Percentiles rank a stretch among this genome's conserved stretches.
These are phyloP conservation scores for Wickerhamomyces sydowiorum DNA, from an alignment of 805 yeast species.

Conservation along the genomic window DNA sequence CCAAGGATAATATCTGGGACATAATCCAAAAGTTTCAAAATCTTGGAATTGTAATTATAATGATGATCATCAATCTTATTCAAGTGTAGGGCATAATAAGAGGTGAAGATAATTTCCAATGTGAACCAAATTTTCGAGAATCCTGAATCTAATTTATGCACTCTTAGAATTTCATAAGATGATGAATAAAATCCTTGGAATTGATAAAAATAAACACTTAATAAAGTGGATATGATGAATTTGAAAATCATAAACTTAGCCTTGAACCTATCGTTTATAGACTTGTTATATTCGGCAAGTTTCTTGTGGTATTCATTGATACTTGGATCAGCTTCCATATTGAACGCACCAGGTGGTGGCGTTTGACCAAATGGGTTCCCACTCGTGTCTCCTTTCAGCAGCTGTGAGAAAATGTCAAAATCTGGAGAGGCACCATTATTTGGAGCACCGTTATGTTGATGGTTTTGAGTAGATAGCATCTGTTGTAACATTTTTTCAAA, in stretches of 20 bases:
- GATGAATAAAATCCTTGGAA: conserved; percentile 8
- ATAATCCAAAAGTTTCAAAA: conserved; percentile 9
- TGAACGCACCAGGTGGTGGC: not conserved
- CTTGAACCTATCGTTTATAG: conserved; percentile 16
- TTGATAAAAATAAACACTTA: conserved; percentile 5
- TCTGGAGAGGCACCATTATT: conserved; percentile 7
- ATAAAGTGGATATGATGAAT: conserved; percentile 1
- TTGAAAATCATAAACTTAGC: conserved; percentile 16
- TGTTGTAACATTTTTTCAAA: conserved; percentile 18
- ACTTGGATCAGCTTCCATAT: not conserved
- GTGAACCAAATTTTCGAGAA: conserved; percentile 14
- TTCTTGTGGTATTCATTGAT: conserved; percentile 6
- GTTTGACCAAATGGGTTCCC: not conserved
- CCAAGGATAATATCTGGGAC: conserved; percentile 17
- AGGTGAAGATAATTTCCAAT: conserved; percentile 15
- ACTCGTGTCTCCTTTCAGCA: not conserved
- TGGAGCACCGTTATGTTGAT: conserved; percentile 4
- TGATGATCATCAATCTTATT: conserved; percentile 10
- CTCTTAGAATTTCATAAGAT: conserved; percentile 6
- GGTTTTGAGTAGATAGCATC: conserved; percentile 10
- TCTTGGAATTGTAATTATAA: conserved; percentile 19
- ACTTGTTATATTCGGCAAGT: conserved; percentile 10
- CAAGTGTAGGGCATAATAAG: conserved; percentile 11
- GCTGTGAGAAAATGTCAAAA: conserved; percentile 9
- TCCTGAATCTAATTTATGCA: conserved; percentile 2